Percentiles rank a stretch among this genome's conserved stretches.
Conservation (phyloP, 352 stramenopile species). For the Achlya hypogyna region DNA sequence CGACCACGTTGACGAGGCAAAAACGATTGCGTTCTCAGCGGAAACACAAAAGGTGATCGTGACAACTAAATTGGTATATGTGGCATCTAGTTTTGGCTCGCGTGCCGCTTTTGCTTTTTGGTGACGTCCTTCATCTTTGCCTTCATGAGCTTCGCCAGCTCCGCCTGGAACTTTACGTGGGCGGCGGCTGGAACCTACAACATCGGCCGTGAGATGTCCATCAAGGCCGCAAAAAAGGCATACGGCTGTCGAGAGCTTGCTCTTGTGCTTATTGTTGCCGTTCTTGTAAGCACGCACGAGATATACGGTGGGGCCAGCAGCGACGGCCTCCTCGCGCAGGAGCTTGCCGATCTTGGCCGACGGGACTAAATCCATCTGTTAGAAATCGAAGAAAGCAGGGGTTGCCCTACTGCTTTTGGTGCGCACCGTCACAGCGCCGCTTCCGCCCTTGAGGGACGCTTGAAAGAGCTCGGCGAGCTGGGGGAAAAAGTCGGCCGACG, state of each 20-base stretch:
- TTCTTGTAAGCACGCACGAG: constrained; percentile 70
- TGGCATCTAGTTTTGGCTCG: constrained; percentile 18
- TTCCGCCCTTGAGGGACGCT: constrained; percentile 2
- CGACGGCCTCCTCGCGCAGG: constrained; percentile 28
- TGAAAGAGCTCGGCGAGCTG: constrained; percentile 12
- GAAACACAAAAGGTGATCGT: too few relatives aligned
- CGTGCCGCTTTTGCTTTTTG: constrained; percentile 22
- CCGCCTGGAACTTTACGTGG: constrained; percentile 55
- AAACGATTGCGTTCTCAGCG: too few relatives aligned
- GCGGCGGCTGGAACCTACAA: constrained; percentile 43
- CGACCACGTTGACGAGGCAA: too few relatives aligned
- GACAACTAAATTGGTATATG: not conserved
- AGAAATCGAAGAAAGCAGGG: not conserved
- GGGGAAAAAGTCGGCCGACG: constrained; percentile 13
- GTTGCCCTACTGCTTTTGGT: constrained; percentile 9
- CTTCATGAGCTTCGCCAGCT: constrained; percentile 64
- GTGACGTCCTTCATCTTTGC: constrained; percentile 43
- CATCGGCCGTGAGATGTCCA: not conserved
- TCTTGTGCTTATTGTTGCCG: constrained; percentile 84
- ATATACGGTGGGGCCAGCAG: constrained; percentile 45
- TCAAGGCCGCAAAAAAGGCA: not conserved
- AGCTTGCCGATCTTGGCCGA: constrained; percentile 16
- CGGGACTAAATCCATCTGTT: not conserved
- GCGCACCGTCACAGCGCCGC: constrained; percentile 4
- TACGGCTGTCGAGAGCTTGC: constrained; percentile 72